phyloP scores from a whole-genome alignment of 495 filamentous ascomycete species.

The Filosporella fistucella region DNA sequence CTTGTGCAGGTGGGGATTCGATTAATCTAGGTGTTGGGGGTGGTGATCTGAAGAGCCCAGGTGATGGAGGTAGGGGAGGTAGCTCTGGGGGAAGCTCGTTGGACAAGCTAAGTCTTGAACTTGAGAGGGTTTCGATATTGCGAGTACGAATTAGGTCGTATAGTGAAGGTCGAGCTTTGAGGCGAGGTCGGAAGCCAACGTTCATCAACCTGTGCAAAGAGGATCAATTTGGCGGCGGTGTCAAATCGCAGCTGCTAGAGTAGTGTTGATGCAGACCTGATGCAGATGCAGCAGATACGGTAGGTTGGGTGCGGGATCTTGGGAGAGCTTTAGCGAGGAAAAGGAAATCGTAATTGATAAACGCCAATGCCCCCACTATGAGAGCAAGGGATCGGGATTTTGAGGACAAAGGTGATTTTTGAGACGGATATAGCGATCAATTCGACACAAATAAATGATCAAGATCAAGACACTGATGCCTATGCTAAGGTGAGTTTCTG shows the following conservation, averaged over 20 bases:
- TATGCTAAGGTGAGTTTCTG: too few species aligned
- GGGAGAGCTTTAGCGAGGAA: conserved; percentile 14
- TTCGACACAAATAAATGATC: too few species aligned
- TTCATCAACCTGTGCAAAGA: conserved; percentile 20
- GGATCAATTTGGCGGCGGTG: conserved; percentile 9
- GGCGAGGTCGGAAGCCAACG: conserved; percentile 51
- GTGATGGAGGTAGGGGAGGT: conserved; percentile 17
- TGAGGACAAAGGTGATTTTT: too few species aligned
- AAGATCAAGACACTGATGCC: too few species aligned
- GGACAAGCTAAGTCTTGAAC: conserved; percentile 7
- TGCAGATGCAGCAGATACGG: too few species aligned
- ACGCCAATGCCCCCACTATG: too few species aligned
- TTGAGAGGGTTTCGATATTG: conserved; percentile 30
- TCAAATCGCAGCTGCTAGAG: background rate
- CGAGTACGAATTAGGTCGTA: conserved; percentile 51
- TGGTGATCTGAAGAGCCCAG: background rate
- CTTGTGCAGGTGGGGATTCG: too few species aligned
- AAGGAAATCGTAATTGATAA: background rate
- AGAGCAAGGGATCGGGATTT: too few species aligned
- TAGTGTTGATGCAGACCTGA: too few species aligned
- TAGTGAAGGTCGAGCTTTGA: conserved; percentile 57
- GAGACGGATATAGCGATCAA: too few species aligned
- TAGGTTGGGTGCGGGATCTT: conserved; percentile 3
- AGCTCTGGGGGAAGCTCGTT: conserved; percentile 14
- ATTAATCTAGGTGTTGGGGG: too few species aligned